Evolutionary conservation across 2,329 filamentous ascomycete genomes (phyloP), one percentile per base, ranked within the genome.

Genomic region (Neofusicoccum sp.): DNA sequence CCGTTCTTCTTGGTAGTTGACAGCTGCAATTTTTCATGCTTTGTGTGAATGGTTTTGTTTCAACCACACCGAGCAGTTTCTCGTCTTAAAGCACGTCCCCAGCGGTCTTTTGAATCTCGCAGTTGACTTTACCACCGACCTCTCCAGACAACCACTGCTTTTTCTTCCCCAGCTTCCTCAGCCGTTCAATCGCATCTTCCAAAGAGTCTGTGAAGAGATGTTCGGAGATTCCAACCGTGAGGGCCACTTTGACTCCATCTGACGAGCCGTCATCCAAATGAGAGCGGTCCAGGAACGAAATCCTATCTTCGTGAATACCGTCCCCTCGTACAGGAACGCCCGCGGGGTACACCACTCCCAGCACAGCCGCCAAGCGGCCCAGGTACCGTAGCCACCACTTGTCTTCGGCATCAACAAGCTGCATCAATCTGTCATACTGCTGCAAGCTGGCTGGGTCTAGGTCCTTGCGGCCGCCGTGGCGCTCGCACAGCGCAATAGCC

Each of bases 401-500:
- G 84, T 79, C 66, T 83, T 81, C 0, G 78, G 73, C 0, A 83
- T 84, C 2, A 88, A 73, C 33, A 3, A 89, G 78, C 39, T 77
- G 75, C 43, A 82, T 76, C 36, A 91, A 77, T 3, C 81, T 79
- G 1, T 76, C 71, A 36, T 85, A 84, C 68, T 88, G 87, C 3
- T 78, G 72, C 7, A 81, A 71, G 67, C 90, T 87, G 0, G 80
- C 80, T 0, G 85, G 84, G 2, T 84, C 82, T 1, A 90, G 79
- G 45, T 85, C 83, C 6, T 64, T 62, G 16, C 68, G 68, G 2
- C 86, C 87, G 16, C 87, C 89, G 87, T 92, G 96, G 67, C 92
- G 83, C 49, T 89, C 87, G 68, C 87, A 92, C 1, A 91, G 80
- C 1, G 89, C 83, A 3, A 96, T 78, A 0, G 87, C 91, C 3